Conservation (phyloP, 2,329 filamentous ascomycete genomes). For the Hymenoscyphus scutula region DNA sequence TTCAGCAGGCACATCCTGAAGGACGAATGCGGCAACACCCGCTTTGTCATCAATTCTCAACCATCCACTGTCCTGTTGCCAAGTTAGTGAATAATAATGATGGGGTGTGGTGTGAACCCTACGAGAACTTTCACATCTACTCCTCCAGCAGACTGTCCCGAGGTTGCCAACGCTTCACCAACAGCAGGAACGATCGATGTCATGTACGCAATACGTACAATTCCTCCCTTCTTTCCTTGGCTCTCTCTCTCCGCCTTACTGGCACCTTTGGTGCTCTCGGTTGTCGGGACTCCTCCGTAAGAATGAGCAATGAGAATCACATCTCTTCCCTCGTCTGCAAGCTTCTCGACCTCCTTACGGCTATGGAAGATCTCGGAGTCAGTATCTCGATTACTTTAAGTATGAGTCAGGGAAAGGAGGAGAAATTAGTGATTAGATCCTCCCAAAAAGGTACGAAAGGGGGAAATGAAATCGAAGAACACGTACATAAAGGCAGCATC, state of each 20-base stretch:
- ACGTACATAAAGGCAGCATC: constrained; percentile 40
- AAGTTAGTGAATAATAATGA: not conserved
- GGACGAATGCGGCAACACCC: not conserved
- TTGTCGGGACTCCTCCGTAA: constrained; percentile 39
- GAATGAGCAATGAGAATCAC: constrained; percentile 41
- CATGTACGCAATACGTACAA: constrained; percentile 28
- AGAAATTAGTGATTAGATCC: no score
- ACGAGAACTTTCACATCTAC: not conserved
- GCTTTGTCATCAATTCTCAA: not conserved
- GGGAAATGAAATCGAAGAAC: no score
- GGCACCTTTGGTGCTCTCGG: constrained; percentile 38
- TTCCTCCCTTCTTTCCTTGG: constrained; percentile 41
- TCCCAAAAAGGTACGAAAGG: no score
- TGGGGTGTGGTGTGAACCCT: not conserved
- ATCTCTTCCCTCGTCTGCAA: constrained; percentile 36
- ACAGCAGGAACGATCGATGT: constrained; percentile 16
- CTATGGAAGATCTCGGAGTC: no score
- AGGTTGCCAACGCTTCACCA: constrained; percentile 4
- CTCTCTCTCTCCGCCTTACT: constrained; percentile 37
- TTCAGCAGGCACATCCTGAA: not conserved
- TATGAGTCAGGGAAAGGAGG: no score
- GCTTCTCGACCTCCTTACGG: constrained; percentile 31
- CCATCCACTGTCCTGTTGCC: not conserved
- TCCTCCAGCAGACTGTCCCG: not conserved
- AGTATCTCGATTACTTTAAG: no score